phyloP scores from a whole-genome alignment of 1,284 basidiomycete genomes.

The Leccinum pachyderme region DNA sequence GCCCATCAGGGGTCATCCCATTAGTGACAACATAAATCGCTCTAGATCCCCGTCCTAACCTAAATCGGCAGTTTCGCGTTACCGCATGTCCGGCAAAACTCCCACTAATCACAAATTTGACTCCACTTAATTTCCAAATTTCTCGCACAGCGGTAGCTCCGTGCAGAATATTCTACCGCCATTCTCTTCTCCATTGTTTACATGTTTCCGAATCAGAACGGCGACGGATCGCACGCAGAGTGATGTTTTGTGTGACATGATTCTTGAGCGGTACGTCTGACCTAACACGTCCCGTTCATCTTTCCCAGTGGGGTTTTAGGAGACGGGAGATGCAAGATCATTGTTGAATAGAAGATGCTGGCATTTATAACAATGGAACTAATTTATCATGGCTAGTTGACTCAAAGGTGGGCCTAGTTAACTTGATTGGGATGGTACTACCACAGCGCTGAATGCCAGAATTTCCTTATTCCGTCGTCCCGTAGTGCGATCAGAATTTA shows the following conservation, averaged over 20 bases:
- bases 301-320: neutral
- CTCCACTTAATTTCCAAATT: neutral
- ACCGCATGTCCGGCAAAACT: neutral
- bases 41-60: neutral
- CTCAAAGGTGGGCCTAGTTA: neutral
- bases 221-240: conserved; percentile 16
- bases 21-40: neutral
- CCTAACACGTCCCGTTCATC: neutral
- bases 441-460: neutral
- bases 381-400: neutral
- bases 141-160: neutral
- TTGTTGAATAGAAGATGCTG: neutral
- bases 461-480: neutral
- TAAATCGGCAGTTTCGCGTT: neutral
- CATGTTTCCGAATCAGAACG: conserved; percentile 3
- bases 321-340: neutral
- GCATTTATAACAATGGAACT: neutral
- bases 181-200: neutral
- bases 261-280: neutral
- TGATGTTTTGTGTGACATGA: neutral
- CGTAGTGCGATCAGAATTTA: neutral
- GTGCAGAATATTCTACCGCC: conserved; percentile 1
- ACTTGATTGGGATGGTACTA: neutral
- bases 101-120: neutral
- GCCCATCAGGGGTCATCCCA: neutral